phyloP scores from a whole-genome alignment of 2,329 filamentous ascomycete genomes.

The Biscogniauxia sp. region DNA sequence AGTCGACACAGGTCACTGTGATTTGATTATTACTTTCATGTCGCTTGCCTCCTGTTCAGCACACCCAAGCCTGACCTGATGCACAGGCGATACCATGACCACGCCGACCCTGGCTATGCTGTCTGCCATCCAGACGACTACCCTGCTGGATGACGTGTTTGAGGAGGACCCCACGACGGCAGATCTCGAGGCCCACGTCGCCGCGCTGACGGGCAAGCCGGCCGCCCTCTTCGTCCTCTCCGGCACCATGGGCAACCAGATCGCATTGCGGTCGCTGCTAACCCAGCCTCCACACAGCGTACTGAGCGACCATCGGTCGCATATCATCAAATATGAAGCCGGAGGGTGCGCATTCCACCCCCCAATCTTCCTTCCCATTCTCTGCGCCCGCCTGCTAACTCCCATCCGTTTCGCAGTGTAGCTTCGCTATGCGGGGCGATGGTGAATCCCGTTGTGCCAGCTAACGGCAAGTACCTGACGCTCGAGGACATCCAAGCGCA shows the following conservation, averaged over 20 bases:
- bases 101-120: conserved; percentile 71
- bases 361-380: neutral
- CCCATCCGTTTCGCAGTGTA: conserved; percentile 33
- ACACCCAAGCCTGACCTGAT: neutral
- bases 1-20: conserved; percentile 7
- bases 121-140: conserved; percentile 63
- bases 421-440: conserved; percentile 65
- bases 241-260: conserved; percentile 80
- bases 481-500: conserved; percentile 39
- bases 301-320: conserved; percentile 65
- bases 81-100: conserved; percentile 63
- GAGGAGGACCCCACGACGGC: conserved; percentile 69
- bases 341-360: conserved; percentile 35
- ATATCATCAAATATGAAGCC: conserved; percentile 62
- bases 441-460: conserved; percentile 44
- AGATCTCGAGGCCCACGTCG: conserved; percentile 63
- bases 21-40: neutral
- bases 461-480: conserved; percentile 40
- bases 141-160: conserved; percentile 75
- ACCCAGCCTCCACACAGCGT: conserved; percentile 68
- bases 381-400: conserved; percentile 8
- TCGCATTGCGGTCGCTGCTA: conserved; percentile 69
- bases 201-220: conserved; percentile 63
- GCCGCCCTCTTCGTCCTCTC: conserved; percentile 69
- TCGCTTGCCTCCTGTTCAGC: neutral